Evolutionary conservation across 352 stramenopile genomes (phyloP).

Genomic region (Detonula confervacea): DNA sequence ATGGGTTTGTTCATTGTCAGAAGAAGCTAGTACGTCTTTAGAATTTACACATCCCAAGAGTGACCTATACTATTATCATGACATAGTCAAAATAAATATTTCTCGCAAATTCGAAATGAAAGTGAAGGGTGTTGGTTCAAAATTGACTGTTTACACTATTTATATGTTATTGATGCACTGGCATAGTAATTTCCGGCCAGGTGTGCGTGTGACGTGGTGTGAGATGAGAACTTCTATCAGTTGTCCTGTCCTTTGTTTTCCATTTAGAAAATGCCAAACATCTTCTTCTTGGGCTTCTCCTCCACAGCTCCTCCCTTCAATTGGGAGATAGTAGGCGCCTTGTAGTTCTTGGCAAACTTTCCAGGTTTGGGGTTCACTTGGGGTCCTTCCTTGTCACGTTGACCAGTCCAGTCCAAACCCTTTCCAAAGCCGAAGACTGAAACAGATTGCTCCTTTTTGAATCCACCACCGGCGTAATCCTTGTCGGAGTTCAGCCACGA

Average conservation of each 20-base stretch:
- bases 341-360: constrained; percentile 84
- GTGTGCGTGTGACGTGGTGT: no score
- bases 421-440: constrained; percentile 77
- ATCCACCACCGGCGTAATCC: constrained; percentile 76
- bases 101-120: no score
- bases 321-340: constrained; percentile 71
- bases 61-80: no score
- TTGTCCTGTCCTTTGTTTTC: no score
- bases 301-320: constrained; percentile 57
- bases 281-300: constrained; percentile 55
- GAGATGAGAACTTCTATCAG: no score
- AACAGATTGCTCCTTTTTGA: constrained; percentile 77
- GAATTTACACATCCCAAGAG: no score
- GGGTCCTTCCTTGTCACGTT: constrained; percentile 48
- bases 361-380: constrained; percentile 43
- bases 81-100: no score
- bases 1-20: no score
- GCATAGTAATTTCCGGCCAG: no score
- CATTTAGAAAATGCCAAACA: constrained; percentile 65
- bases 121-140: not conserved
- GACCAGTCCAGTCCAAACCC: constrained; percentile 82
- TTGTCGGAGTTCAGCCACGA: constrained; percentile 79
- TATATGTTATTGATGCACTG: constrained; percentile 14
- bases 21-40: no score
- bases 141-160: constrained; percentile 23